Evolutionary conservation across 176 grass and related monocot genomes (phyloP), one percentile per base, ranked within the genome.

Genomic region (Oryza coarctata): DNA sequence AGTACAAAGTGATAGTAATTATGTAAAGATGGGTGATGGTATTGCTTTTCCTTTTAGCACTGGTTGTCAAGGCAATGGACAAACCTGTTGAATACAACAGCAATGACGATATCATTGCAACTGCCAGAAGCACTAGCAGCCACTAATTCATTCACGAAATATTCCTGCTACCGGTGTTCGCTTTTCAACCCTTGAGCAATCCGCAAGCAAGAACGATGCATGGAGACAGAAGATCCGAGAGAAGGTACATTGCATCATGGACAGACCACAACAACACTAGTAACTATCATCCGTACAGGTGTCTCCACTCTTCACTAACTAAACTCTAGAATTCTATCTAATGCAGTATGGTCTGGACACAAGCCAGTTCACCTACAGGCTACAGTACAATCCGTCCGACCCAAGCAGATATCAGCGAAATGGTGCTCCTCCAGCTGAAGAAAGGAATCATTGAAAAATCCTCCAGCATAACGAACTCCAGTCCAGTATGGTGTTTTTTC

Each of bases 201-300:
- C 88, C 15, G 71, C 92, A 31, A 90, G 82, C 80, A 86, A 90
- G 79, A 88, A 84, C 20, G 95, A 93, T 87, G 92, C 90, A 0
- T 98, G 95, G 95, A 95, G 95, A 87, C 95, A 98, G 78, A 88
- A 92, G 79, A 98, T 98, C 92, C 90, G 95, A 43, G 95, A 98
- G 76, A 98, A 98, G 92, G 95, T 98, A 94, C 22, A 36, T n/a
- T 61, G 18, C 35, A 71, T 72, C 39, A 38, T 41, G 62, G 44
- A 75, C 29, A 3, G 15, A 60, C 78, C 86, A 58, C 55, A 39
- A 64, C 9, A 57, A n/a, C 36, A n/a, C 67, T 71, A 18, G 30
- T 78, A 25, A 74, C 70, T 76, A 22, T 73, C 18, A 12, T 36
- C 73, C 45, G 8, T 52, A 28, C 67, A 43, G 25, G 8, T 82